Evolutionary conservation across 2,329 filamentous ascomycete species (phyloP).

Genomic region (Westerdykella aurantiaca): DNA sequence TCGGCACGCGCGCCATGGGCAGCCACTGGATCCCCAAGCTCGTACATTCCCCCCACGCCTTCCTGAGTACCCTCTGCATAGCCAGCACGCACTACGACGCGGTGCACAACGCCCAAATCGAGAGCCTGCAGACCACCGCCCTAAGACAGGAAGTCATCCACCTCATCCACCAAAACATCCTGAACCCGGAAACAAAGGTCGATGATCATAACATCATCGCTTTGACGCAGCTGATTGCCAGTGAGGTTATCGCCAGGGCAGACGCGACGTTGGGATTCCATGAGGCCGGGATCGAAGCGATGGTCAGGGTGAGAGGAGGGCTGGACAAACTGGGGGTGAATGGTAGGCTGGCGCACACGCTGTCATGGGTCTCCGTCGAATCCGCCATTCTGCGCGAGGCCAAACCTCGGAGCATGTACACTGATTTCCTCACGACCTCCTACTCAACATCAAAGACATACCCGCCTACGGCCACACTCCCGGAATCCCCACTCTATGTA

Average conservation of each 20-base stretch:
- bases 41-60: conserved; percentile 29
- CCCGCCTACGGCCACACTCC: conserved; percentile 17
- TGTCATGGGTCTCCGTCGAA: conserved; percentile 29
- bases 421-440: conserved; percentile 16
- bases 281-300: conserved; percentile 24
- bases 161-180: conserved; percentile 23
- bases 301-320: conserved; percentile 34
- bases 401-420: conserved; percentile 21
- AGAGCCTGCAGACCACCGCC: conserved; percentile 27
- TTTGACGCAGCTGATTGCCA: conserved; percentile 32
- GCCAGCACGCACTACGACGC: conserved; percentile 32
- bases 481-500: conserved; percentile 34
- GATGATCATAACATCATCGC: conserved; percentile 35
- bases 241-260: conserved; percentile 27
- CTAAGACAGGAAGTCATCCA: conserved; percentile 34
- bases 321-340: conserved; percentile 25
- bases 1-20: conserved; percentile 31
- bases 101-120: conserved; percentile 13
- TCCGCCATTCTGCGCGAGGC: conserved; percentile 30
- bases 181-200: conserved; percentile 15
- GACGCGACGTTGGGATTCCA: conserved; percentile 19
- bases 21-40: conserved; percentile 32
- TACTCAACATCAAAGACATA: conserved; percentile 7
- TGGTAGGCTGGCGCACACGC: conserved; percentile 27
- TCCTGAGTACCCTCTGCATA: conserved; percentile 34